Evolutionary conservation across 345 rosid genomes (phyloP), one percentile per base, ranked within the genome.

Genomic region (Kernera saxatilis): DNA sequence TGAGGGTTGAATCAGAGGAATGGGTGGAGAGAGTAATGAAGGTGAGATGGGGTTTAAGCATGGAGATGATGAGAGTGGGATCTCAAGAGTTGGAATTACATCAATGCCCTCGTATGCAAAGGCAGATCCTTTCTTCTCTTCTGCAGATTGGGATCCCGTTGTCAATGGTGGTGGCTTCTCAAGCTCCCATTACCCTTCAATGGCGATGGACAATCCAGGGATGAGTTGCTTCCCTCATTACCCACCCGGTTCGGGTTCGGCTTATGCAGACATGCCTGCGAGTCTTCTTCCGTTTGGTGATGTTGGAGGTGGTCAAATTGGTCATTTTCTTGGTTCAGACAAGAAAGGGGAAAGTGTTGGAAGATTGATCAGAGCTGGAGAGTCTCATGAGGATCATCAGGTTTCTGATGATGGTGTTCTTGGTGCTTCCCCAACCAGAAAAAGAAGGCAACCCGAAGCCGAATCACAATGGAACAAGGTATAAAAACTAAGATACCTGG

Each of bases 111-210:
- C 79, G 79, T 75, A 77, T 72, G 44, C 30, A 72, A 85, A 79
- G 71, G 63, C 74, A 45, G 87, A 84, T 65, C 80, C 86, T 67
- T 91, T 85, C 83, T 89, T 83, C 78, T 76, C 84, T 80, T 72
- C 97, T 55, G 77, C 96, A 40, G 87, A 86, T 72, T 93, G 97
- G 97, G 96, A 91, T 82, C 85, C 91, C 19, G 67, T 84, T 68
- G 85, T 88, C 61, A 77, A 81, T 71, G 86, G 77, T 36, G 48
- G 56, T 68, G 91, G 83, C 65, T 87, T 83, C 73, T 67, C 82
- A 17, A 80, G 71, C 73, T 83, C 88, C 19, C 82, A 80, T 44
- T 87, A 80, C 71, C 64, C 71, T 39, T 80, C 90, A 59, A 71
- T 78, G 80, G 64, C 71, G 8, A 72, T 83, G 82, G 87, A 87